phyloP scores from a whole-genome alignment of 148 eudicot species.

The Mesembryanthemum crystallinum region DNA sequence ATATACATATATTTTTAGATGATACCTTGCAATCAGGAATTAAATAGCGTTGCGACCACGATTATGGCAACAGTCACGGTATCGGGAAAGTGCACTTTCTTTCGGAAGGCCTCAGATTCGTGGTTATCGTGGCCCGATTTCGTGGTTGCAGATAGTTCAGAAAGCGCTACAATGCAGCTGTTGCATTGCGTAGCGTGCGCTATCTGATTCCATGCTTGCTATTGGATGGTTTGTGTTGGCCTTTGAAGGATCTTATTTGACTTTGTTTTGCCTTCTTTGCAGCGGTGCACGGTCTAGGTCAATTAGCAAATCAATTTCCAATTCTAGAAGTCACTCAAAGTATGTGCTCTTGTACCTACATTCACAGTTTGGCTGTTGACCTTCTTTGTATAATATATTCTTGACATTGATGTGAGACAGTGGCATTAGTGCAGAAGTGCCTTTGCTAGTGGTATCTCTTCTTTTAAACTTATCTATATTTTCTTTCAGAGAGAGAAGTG shows the following conservation, averaged over 20 bases:
- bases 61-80: no score
- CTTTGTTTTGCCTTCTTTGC: constrained; percentile 26
- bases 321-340: constrained; percentile 70
- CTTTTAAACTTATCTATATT: background rate
- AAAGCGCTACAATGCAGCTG: no score
- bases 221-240: no score
- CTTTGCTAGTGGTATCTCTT: background rate
- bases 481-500: constrained; percentile 48
- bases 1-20: background rate
- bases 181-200: no score
- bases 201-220: no score
- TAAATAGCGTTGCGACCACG: no score
- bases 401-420: background rate
- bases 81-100: no score
- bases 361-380: background rate
- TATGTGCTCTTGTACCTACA: constrained; percentile 30
- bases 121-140: no score
- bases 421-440: background rate
- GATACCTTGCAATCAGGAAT: background rate
- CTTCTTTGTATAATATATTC: background rate
- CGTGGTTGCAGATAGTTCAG: no score
- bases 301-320: constrained; percentile 59
- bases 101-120: no score
- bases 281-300: constrained; percentile 52
- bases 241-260: background rate